These are phyloP conservation scores for Alternaria rosae DNA, from an alignment of 2,329 filamentous ascomycete genomes.

Conservation along the genomic window DNA sequence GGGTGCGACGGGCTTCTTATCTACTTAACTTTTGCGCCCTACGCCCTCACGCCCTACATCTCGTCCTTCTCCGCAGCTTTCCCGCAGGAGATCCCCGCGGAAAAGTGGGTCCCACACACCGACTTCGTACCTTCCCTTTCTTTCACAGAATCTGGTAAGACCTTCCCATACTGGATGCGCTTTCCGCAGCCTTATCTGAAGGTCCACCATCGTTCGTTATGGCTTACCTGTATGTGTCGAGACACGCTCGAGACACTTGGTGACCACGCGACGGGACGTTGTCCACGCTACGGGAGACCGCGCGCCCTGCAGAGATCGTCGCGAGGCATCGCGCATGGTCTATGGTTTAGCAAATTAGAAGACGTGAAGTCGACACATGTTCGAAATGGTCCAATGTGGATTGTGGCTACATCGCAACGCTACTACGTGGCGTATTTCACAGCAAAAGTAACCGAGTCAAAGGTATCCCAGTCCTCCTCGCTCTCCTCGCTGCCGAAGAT, in stretches of 20 bases:
- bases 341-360: neutral
- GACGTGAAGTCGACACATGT: neutral
- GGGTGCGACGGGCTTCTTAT: neutral
- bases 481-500: constrained; percentile 3
- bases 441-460: neutral
- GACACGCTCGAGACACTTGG: too few relatives aligned
- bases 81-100: neutral
- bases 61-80: neutral
- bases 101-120: neutral
- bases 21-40: neutral
- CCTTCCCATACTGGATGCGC: too few relatives aligned
- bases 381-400: neutral
- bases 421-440: neutral
- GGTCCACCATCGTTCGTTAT: too few relatives aligned
- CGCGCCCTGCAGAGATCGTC: too few relatives aligned
- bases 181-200: too few relatives aligned
- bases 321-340: neutral
- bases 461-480: constrained; percentile 1
- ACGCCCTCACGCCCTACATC: neutral
- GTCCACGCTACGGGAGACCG: too few relatives aligned
- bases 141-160: too few relatives aligned
- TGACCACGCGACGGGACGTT: neutral
- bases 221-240: too few relatives aligned
- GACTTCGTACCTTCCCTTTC: neutral
- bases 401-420: neutral